Evolutionary conservation across 2,329 filamentous ascomycete species (phyloP).

Genomic region (Aspergillus versicolor): DNA sequence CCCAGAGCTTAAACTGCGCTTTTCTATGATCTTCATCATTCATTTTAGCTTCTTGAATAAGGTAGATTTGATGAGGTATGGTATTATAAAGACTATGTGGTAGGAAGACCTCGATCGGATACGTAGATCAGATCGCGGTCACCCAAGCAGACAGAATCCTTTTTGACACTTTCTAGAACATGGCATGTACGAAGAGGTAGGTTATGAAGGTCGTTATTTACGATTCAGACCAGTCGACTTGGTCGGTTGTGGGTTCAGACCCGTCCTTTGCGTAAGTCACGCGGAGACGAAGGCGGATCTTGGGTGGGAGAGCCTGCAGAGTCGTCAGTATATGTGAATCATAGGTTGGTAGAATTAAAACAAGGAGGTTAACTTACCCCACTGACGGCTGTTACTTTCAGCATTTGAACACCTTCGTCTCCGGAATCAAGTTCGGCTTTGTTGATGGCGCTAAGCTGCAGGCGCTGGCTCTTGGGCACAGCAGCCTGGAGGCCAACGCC

Average conservation of each 20-base stretch:
- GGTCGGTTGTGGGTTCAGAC: constrained; percentile 73
- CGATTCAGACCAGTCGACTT: constrained; percentile 95
- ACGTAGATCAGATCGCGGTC: background rate
- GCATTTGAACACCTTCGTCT: constrained; percentile 82
- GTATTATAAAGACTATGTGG: constrained; percentile 6
- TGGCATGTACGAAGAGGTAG: background rate
- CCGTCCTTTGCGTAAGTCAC: constrained; percentile 74
- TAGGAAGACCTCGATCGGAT: background rate
- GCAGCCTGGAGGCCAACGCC: constrained; percentile 87
- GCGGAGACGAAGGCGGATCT: constrained; percentile 78
- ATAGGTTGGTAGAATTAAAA: background rate
- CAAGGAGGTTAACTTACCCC: constrained; percentile 68
- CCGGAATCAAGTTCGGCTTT: constrained; percentile 72
- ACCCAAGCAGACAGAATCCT: constrained; percentile 2
- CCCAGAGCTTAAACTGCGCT: background rate
- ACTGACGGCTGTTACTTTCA: constrained; percentile 81
- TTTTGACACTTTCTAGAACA: constrained; percentile 4
- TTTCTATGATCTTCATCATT: background rate
- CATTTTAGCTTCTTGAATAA: background rate
- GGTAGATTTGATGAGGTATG: background rate
- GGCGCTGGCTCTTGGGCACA: constrained; percentile 92
- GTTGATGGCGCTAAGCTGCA: constrained; percentile 89
- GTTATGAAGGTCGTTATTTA: constrained; percentile 13
- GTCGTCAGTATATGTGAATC: constrained; percentile 25
- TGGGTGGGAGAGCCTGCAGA: constrained; percentile 64